Percentiles rank a stretch among this genome's conserved stretches.
These are phyloP conservation scores for Sclerotinia trifoliorum DNA, from an alignment of 2,329 filamentous ascomycete genomes.

Conservation along the genomic window DNA sequence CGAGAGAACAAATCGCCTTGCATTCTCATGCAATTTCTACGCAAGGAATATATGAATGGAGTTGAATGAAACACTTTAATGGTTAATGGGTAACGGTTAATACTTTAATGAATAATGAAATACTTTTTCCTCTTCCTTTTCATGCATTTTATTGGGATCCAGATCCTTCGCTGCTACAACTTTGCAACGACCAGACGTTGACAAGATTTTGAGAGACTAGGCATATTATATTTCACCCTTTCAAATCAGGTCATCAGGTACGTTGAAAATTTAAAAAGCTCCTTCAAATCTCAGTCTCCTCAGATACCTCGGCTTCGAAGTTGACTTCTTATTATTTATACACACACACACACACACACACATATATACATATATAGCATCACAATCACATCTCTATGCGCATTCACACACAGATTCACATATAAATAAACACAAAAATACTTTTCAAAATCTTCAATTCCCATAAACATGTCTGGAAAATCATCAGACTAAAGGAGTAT, in stretches of 20 bases:
- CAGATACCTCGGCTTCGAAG: background rate
- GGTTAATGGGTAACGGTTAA: background rate
- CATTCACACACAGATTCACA: background rate
- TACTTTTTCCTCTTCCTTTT: background rate
- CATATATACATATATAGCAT: background rate
- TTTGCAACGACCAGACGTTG: background rate
- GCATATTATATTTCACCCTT: background rate
- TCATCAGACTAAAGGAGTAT: background rate
- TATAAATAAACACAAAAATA: background rate
- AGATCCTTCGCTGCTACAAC: background rate
- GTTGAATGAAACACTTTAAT: background rate
- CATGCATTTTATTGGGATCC: background rate
- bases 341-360: too few species aligned
- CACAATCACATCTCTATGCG: background rate
- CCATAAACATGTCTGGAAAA: background rate
- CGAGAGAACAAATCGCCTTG: background rate
- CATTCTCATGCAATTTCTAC: background rate
- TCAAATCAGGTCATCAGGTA: too few species aligned
- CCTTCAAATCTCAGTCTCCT: background rate
- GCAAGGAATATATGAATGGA: background rate
- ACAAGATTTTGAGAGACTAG: background rate
- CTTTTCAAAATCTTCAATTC: background rate
- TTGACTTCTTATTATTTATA: background rate
- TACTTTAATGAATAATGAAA: conserved; percentile 1
- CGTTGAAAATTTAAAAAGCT: rapidly evolving